These are phyloP conservation scores for Aquanectria penicillioides DNA, from an alignment of 2,329 filamentous ascomycete genomes.

Conservation along the genomic window DNA sequence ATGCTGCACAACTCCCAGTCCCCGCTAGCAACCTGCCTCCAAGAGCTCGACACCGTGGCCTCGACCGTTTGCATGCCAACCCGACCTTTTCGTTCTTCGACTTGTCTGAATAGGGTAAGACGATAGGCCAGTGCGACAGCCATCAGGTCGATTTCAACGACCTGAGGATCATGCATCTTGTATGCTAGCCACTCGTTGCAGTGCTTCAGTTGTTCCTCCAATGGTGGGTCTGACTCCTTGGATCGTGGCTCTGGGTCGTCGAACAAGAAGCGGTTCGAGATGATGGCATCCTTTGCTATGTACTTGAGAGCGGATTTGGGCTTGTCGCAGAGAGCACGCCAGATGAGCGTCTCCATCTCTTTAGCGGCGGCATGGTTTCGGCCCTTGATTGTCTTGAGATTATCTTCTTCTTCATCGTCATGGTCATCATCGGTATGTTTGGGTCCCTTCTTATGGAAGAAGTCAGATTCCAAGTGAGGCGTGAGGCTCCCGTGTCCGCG, in stretches of 20 bases:
- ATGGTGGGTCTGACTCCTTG: conserved; percentile 40
- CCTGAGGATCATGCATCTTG: conserved; percentile 42
- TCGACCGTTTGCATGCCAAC: conserved; percentile 37
- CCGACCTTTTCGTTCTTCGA: conserved; percentile 34
- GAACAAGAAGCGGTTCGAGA: conserved; percentile 42
- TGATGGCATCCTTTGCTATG: conserved; percentile 40
- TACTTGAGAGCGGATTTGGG: conserved; percentile 42
- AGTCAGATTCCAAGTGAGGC: conserved; percentile 39
- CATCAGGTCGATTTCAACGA: conserved; percentile 42
- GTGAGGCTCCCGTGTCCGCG: conserved; percentile 27
- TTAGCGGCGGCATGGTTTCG: conserved; percentile 40
- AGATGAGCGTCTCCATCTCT: conserved; percentile 43
- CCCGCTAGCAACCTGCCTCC: conserved; percentile 41
- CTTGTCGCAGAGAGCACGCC: conserved; percentile 44
- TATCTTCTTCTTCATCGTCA: conserved; percentile 33
- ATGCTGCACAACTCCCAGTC: conserved; percentile 43
- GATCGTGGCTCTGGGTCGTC: conserved; percentile 36
- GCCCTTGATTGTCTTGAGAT: conserved; percentile 42
- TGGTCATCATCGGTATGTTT: conserved; percentile 37
- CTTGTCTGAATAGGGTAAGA: conserved; percentile 39
- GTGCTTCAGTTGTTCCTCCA: conserved; percentile 40
- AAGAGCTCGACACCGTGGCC: conserved; percentile 41
- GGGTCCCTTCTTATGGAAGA: conserved; percentile 37
- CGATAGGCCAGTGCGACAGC: conserved; percentile 40
- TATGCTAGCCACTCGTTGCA: conserved; percentile 43